Evolutionary conservation across 2,329 filamentous ascomycete genomes (phyloP), one percentile per base, ranked within the genome.

Genomic region (Coniochaeta pulveracea): DNA sequence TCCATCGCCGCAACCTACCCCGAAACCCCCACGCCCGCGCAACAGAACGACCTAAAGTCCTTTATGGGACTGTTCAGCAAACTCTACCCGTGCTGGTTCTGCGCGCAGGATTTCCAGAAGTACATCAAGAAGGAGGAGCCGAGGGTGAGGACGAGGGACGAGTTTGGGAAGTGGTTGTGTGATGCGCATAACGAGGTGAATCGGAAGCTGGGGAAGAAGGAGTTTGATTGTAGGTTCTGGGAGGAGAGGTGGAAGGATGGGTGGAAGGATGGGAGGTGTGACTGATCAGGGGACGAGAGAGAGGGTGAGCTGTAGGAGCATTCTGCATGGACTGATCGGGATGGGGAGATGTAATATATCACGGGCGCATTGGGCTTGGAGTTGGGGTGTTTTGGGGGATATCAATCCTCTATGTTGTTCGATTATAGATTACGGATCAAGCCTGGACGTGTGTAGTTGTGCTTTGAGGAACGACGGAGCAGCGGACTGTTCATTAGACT

Each of bases 11-110:
- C 88, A 1, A 75, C 75, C 10, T 98, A 96, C 55, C 91, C 91
- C 1, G 64, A 69, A 6, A 57, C 53, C 6, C 85, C 91, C 0
- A 73, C 78, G 0, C 55, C 64, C 1, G 56, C 64, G 8, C 74
- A 94, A 46, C 85, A 95, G 52, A 61, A 63, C 19, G 81, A 95
- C 46, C 80, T 93, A 45, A 66, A 67, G 36, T 68, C 73, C 33
- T 96, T 98, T 59, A 68, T 98, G 46, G 61, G 64, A 16, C 66
- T 86, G 3, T 93, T 98, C 54, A 78, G 83, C 17, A 81, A 80
- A 44, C 59, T 96, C 14, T 98, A 98, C 51, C 91, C 91, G 4
- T 98, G 91, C 64, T 94, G 88, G 85, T 73, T 82, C 3, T 98
- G 91, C 57, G 91, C 88, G 21, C 81, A 89, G 39, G 89, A 96